phyloP scores from a whole-genome alignment of 257 asterid species.

The Lycium barbarum region DNA sequence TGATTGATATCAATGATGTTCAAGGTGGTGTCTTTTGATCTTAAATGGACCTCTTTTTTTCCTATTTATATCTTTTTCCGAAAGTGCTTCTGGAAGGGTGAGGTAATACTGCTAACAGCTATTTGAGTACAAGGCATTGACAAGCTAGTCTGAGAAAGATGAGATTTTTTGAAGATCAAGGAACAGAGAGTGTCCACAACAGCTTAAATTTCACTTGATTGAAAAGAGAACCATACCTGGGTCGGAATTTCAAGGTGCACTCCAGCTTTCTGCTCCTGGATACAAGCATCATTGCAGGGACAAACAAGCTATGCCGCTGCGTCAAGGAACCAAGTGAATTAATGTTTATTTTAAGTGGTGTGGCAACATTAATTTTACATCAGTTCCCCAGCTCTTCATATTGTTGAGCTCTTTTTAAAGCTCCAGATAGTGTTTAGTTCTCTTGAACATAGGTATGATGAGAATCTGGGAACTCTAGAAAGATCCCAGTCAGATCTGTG shows the following conservation, averaged over 20 bases:
- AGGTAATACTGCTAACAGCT: neutral
- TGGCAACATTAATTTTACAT: constrained; percentile 52
- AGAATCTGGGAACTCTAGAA: constrained; percentile 56
- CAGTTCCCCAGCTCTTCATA: constrained; percentile 43
- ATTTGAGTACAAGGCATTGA: neutral
- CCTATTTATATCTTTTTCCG: neutral
- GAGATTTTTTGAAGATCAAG: neutral
- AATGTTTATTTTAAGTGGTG: constrained; percentile 51
- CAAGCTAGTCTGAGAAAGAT: neutral
- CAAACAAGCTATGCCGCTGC: constrained; percentile 57
- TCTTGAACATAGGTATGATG: constrained; percentile 43
- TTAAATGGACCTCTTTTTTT: neutral
- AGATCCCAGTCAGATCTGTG: neutral
- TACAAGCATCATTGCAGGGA: constrained; percentile 39
- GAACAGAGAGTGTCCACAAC: constrained; percentile 30
- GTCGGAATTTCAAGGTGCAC: constrained; percentile 44
- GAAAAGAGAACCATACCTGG: constrained; percentile 58
- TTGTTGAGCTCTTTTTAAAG: constrained; percentile 53
- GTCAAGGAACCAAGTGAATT: constrained; percentile 60
- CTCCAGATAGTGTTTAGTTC: constrained; percentile 58
- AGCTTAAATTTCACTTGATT: constrained; percentile 41
- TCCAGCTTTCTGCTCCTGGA: neutral
- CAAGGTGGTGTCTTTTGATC: neutral
- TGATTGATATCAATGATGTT: neutral
- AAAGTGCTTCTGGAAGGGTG: neutral